Conservation (phyloP, 306 rosid genomes). For the Potentilla sterilis region DNA sequence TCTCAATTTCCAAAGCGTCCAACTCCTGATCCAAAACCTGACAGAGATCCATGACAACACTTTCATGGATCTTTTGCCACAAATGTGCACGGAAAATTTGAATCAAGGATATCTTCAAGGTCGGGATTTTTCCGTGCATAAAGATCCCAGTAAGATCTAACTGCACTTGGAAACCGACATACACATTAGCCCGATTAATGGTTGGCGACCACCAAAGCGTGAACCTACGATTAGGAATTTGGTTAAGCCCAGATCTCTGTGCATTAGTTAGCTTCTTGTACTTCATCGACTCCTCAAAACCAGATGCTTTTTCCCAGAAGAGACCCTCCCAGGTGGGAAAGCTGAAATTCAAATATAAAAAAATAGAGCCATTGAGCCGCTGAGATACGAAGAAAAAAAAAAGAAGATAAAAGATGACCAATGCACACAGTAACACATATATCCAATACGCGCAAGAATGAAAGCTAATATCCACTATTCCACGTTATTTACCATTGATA, state of each 20-base stretch:
- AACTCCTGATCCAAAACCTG: conserved; percentile 99
- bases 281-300: conserved; percentile 99
- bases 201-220: conserved; percentile 99
- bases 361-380: conserved; percentile 1
- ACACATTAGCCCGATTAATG: conserved; percentile 95
- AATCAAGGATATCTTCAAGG: conserved; percentile 92
- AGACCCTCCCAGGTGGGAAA: conserved; percentile 99
- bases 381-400: conserved; percentile 5
- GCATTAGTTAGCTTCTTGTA: conserved; percentile 98
- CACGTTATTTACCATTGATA: background rate
- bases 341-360: conserved; percentile 34
- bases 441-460: background rate
- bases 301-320: conserved; percentile 99
- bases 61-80: conserved; percentile 99
- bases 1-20: conserved; percentile 98
- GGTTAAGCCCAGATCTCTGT: conserved; percentile 99
- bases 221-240: conserved; percentile 97
- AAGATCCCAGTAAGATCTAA: conserved; percentile 96
- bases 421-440: background rate
- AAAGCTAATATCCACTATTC: background rate
- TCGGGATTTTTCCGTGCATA: conserved; percentile 99
- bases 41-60: conserved; percentile 99
- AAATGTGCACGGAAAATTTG: conserved; percentile 98
- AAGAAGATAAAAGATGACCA: background rate
- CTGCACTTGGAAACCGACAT: conserved; percentile 99